These are phyloP conservation scores for Talaromyces pinophilus DNA, from an alignment of 2,329 filamentous ascomycete species.

Conservation along the genomic window DNA sequence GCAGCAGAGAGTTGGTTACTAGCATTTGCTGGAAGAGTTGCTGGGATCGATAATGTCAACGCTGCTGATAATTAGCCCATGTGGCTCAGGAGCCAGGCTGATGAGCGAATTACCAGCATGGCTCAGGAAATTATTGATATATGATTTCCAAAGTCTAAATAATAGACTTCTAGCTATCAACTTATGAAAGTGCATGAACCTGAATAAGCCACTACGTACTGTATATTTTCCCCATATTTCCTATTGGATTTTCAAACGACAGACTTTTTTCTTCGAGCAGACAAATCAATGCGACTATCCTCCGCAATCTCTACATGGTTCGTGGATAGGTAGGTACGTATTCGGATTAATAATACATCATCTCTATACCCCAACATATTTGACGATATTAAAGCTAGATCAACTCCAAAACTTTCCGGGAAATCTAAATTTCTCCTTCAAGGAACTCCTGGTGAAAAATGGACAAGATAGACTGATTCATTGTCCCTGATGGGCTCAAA, in stretches of 20 bases:
- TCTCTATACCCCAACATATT: background rate
- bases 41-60: constrained; percentile 40
- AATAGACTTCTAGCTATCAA: background rate
- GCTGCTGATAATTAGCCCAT: constrained; percentile 20
- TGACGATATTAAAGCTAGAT: no score
- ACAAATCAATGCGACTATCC: background rate
- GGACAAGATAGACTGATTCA: no score
- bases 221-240: no score
- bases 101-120: background rate
- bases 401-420: no score
- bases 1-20: constrained; percentile 41
- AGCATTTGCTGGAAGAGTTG: constrained; percentile 35
- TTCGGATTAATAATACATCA: background rate
- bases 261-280: no score
- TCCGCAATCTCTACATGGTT: no score
- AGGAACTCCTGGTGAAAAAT: no score
- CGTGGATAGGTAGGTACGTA: no score
- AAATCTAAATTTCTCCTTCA: no score
- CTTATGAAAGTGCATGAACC: background rate
- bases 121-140: background rate
- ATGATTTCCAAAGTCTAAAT: background rate
- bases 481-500: no score
- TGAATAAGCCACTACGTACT: no score
- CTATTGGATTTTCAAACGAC: no score
- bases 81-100: background rate